Evolutionary conservation across 108 stramenopile genomes (phyloP), one percentile per base, ranked within the genome.

Genomic region (Poteriospumella lacustris): DNA sequence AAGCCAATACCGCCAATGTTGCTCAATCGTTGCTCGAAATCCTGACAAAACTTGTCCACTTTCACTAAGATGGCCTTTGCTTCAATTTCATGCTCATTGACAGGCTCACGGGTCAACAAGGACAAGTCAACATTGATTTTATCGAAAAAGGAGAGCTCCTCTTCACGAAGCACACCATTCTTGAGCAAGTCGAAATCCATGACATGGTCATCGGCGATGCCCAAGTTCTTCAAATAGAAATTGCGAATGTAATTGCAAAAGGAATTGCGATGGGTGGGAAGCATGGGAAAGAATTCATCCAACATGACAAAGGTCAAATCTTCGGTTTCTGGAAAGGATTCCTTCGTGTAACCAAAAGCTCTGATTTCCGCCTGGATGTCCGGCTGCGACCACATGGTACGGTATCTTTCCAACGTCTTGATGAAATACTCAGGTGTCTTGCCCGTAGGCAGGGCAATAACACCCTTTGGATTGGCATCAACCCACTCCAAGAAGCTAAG

Each of bases 1-100:
- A 86, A 79, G 68, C 82, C 79, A 39, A 86, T 84, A 1, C 85
- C 85, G 38, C 85, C 85, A 15, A 36, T 39, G 1, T 24, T 5
- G 9, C 9, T 29, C 28, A 86, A 75, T 39, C 41, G 44, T 1
- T 44, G 34, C 47, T 82, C 81, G 68, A 78, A 82, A 31, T 52
- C 70, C 26, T 73, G 31, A 38, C 70, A 73, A 73, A 33, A 73
- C 12, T 42, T 44, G 9, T 44, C 26, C 36, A 73, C 70, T 38
- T 56, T 73, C 31, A 56, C 28, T 9, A 73, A 9, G 9, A 73
- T 73, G 12, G 12, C 40, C 31, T 42, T 73, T 24, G 28, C 33
- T 28, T 52, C 26, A 5, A 26, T 28, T 73, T 42, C 15, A 26
- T 26, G 26, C 36, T 28, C 28, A 43, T 44, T 5, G 44, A 24